phyloP scores from a whole-genome alignment of 345 rosid genomes.

The Aquilaria yunnanensis region DNA sequence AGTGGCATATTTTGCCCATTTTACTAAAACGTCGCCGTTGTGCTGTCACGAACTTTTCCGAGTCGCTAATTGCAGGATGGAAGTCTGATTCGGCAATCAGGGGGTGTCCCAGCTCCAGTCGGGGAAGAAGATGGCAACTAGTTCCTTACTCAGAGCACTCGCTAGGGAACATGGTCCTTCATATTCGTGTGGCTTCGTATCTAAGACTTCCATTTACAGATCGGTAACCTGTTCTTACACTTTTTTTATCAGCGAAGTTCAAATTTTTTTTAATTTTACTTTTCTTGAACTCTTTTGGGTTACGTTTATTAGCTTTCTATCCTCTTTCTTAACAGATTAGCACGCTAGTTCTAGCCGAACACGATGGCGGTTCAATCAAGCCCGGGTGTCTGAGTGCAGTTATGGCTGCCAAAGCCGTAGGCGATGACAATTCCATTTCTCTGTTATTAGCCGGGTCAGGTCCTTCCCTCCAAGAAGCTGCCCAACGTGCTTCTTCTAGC shows the following conservation, averaged over 20 bases:
- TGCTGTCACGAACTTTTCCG: too few relatives aligned
- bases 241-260: neutral
- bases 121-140: slow-evolving; percentile 17
- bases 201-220: slow-evolving; percentile 21
- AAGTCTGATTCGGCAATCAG: too few relatives aligned
- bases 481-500: slow-evolving; percentile 59
- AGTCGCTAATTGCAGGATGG: too few relatives aligned
- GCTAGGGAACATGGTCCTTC: slow-evolving; percentile 7
- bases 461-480: slow-evolving; percentile 67
- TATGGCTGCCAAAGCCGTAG: slow-evolving; percentile 61
- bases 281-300: neutral
- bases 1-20: too few relatives aligned
- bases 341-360: slow-evolving; percentile 76
- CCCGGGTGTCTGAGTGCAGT: slow-evolving; percentile 62
- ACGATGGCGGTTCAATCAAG: slow-evolving; percentile 66
- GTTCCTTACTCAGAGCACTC: slow-evolving; percentile 10
- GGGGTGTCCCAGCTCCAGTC: too few relatives aligned
- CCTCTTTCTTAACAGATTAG: slow-evolving; percentile 38
- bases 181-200: slow-evolving; percentile 8
- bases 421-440: slow-evolving; percentile 49
- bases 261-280: neutral
- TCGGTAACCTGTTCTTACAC: slow-evolving; percentile 18
- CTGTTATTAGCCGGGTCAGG: slow-evolving; percentile 87
- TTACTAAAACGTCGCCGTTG: too few relatives aligned
- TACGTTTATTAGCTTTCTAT: neutral